These are phyloP conservation scores for Enterospora canceri DNA, from an alignment of 371 early-diverging fungal genomes.

Conservation along the genomic window DNA sequence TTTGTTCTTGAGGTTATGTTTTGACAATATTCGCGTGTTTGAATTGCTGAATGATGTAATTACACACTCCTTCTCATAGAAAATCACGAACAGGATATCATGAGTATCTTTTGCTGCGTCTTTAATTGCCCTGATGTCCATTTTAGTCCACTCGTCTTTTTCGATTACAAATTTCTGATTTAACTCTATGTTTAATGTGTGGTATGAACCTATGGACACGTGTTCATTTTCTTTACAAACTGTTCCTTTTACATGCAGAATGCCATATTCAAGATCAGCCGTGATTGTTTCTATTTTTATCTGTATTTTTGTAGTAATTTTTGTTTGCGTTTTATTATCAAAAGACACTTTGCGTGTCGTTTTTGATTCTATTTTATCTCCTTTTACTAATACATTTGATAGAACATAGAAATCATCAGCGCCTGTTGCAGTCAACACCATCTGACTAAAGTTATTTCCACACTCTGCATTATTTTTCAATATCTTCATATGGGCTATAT, in stretches of 20 bases:
- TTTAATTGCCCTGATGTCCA: constrained; percentile 28
- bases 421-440: constrained; percentile 39
- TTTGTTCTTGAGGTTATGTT: constrained; percentile 42
- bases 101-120: constrained; percentile 28
- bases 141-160: constrained; percentile 35
- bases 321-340: constrained; percentile 42
- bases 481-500: constrained; percentile 36
- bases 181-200: constrained; percentile 47
- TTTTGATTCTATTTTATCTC: constrained; percentile 42
- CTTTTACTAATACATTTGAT: constrained; percentile 35
- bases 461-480: constrained; percentile 20
- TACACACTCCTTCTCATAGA: constrained; percentile 45
- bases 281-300: constrained; percentile 42
- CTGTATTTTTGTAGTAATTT: constrained; percentile 40
- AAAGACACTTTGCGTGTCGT: constrained; percentile 48
- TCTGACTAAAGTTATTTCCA: constrained; percentile 12
- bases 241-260: constrained; percentile 53
- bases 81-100: constrained; percentile 46
- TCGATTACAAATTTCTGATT: constrained; percentile 43
- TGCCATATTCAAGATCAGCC: constrained; percentile 46
- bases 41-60: constrained; percentile 29
- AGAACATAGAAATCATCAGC: constrained; percentile 54
- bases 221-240: constrained; percentile 45
- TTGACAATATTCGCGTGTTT: constrained; percentile 28
- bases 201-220: constrained; percentile 50